Evolutionary conservation across 2,329 filamentous ascomycete species (phyloP).

Genomic region (Seiridium unicorne): DNA sequence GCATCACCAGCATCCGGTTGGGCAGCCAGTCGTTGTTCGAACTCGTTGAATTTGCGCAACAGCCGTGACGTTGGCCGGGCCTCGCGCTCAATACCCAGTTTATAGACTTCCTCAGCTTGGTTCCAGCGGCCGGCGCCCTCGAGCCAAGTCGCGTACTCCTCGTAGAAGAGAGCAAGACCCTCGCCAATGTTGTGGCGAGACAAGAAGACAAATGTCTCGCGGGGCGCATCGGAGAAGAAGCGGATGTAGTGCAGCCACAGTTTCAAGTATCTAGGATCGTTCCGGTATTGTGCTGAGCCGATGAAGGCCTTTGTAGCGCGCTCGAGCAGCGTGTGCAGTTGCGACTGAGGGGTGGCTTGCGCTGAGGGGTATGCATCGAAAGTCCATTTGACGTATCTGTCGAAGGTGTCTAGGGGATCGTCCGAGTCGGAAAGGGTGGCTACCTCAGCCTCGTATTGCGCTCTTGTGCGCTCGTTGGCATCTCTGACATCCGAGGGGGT

Average conservation of each 20-base stretch:
- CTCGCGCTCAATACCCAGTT: slow-evolving; percentile 83
- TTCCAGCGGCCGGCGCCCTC: slow-evolving; percentile 80
- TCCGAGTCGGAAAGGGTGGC: slow-evolving; percentile 79
- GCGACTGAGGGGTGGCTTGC: slow-evolving; percentile 88
- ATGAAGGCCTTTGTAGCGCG: slow-evolving; percentile 90
- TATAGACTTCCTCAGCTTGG: slow-evolving; percentile 93
- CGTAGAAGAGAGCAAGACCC: slow-evolving; percentile 85
- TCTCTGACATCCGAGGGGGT: slow-evolving; percentile 72
- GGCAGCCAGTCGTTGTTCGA: slow-evolving; percentile 73
- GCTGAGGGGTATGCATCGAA: slow-evolving; percentile 92
- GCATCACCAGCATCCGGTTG: slow-evolving; percentile 60
- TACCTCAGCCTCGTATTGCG: slow-evolving; percentile 84
- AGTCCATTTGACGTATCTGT: slow-evolving; percentile 96
- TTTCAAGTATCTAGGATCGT: slow-evolving; percentile 90
- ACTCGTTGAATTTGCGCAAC: slow-evolving; percentile 87
- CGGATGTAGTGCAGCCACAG: slow-evolving; percentile 93
- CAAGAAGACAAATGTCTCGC: slow-evolving; percentile 89
- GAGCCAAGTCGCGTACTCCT: slow-evolving; percentile 93
- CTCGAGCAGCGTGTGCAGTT: slow-evolving; percentile 84
- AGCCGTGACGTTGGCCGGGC: slow-evolving; percentile 80
- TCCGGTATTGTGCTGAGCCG: slow-evolving; percentile 83
- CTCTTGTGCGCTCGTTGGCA: slow-evolving; percentile 74
- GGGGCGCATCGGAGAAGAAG: slow-evolving; percentile 88
- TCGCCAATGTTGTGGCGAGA: slow-evolving; percentile 88
- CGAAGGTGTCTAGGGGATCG: slow-evolving; percentile 92